Evolutionary conservation across 2,329 filamentous ascomycete species (phyloP).

Genomic region (Xylogone sp.): DNA sequence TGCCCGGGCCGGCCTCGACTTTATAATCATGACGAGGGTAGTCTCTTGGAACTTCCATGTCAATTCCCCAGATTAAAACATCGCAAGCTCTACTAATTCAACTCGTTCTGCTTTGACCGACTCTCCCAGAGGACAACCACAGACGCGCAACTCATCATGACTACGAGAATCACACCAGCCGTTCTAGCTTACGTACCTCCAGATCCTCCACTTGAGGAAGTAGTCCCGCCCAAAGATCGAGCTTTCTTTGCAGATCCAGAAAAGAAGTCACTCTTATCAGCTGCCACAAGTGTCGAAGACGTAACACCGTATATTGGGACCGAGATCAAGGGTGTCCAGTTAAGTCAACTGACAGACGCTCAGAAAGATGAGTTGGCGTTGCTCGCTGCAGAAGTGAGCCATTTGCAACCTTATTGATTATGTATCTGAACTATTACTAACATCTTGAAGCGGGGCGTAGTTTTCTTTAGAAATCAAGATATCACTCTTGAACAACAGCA

Average conservation of each 20-base stretch:
- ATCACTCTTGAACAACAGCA: slow-evolving; percentile 50
- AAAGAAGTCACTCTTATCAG: slow-evolving; percentile 47
- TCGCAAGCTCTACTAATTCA: too few relatives aligned
- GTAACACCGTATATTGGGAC: slow-evolving; percentile 40
- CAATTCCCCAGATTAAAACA: too few relatives aligned
- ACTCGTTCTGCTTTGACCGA: too few relatives aligned
- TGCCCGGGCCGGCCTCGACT: too few relatives aligned
- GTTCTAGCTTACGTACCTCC: background rate
- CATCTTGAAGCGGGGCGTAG: slow-evolving; percentile 50
- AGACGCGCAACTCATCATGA: background rate
- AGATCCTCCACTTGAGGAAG: slow-evolving; percentile 17
- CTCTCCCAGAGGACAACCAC: background rate
- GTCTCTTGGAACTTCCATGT: too few relatives aligned
- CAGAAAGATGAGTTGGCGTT: slow-evolving; percentile 49
- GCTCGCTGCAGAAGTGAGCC: slow-evolving; percentile 18
- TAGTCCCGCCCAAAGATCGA: slow-evolving; percentile 48
- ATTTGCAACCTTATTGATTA: background rate
- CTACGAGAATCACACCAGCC: background rate
- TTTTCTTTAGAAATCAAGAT: slow-evolving; percentile 53
- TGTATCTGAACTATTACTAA: background rate
- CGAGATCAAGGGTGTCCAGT: slow-evolving; percentile 34
- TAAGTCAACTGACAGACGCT: slow-evolving; percentile 38
- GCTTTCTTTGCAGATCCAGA: slow-evolving; percentile 49
- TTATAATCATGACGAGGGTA: too few relatives aligned
- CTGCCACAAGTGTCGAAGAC: slow-evolving; percentile 52